A percentile compares a stretch with the other conserved stretches of the same genome.
phyloP scores from a whole-genome alignment of 2,329 filamentous ascomycete genomes.

The Colletotrichum lini region DNA sequence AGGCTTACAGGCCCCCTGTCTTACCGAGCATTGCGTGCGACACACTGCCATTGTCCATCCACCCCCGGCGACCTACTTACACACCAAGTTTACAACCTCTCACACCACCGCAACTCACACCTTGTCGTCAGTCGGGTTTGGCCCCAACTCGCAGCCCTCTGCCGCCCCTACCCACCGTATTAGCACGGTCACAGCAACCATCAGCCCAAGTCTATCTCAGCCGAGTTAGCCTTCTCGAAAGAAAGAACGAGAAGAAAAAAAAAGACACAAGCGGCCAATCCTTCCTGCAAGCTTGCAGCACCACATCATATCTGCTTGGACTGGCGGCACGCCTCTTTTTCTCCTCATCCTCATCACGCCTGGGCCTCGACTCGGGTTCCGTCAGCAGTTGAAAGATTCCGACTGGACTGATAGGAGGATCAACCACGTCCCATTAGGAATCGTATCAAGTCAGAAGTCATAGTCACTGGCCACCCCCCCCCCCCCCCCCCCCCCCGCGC shows the following conservation, averaged over 20 bases:
- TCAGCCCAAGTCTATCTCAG: slow-evolving; percentile 20
- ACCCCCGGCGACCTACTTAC: slow-evolving; percentile 16
- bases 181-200: slow-evolving; percentile 25
- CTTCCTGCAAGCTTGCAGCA: slow-evolving; percentile 23
- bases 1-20: too few species aligned
- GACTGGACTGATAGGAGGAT: slow-evolving; percentile 19
- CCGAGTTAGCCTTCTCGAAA: slow-evolving; percentile 35
- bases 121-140: slow-evolving; percentile 9
- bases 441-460: slow-evolving; percentile 23
- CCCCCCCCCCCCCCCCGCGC: too few species aligned
- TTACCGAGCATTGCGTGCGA: too few species aligned
- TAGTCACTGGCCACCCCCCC: slow-evolving; percentile 12
- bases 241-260: neutral
- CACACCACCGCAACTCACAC: slow-evolving; percentile 7
- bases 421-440: slow-evolving; percentile 11
- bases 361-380: neutral
- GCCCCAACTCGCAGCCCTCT: slow-evolving; percentile 3
- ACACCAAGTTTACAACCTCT: slow-evolving; percentile 25
- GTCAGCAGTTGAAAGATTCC: slow-evolving; percentile 10
- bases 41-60: neutral
- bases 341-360: neutral
- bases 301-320: slow-evolving; percentile 23
- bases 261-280: slow-evolving; percentile 27
- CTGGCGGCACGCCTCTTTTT: slow-evolving; percentile 18
- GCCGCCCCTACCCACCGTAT: neutral